Percentiles rank a stretch among this genome's conserved stretches.
Conservation (phyloP, 768 basidiomycete genomes). For the Macrolepiota fuliginosa region DNA sequence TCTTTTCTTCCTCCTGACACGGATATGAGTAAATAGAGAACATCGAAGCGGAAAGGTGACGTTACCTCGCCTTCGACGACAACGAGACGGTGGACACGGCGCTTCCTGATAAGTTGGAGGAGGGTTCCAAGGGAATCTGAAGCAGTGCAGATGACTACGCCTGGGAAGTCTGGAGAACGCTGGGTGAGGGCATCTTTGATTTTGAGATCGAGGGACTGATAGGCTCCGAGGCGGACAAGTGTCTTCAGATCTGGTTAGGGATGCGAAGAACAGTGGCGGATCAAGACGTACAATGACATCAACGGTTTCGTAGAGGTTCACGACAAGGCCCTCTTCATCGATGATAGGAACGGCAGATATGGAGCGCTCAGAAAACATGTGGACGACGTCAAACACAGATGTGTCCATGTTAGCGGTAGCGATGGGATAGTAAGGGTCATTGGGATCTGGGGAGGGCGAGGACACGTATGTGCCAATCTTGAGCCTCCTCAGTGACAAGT, state of each 20-base stretch:
- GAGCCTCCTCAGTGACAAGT: slow-evolving; percentile 78
- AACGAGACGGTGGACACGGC: slow-evolving; percentile 90
- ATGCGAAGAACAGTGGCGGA: not conserved
- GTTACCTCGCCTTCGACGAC: slow-evolving; percentile 90
- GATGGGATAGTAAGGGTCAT: slow-evolving; percentile 84
- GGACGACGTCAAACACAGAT: slow-evolving; percentile 96
- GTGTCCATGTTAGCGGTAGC: slow-evolving; percentile 89
- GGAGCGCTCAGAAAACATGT: slow-evolving; percentile 94
- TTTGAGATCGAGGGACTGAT: slow-evolving; percentile 93
- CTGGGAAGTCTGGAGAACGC: slow-evolving; percentile 92
- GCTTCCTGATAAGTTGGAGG: slow-evolving; percentile 87
- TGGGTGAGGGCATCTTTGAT: slow-evolving; percentile 90
- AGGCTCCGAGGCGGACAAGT: slow-evolving; percentile 89
- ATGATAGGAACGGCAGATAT: slow-evolving; percentile 98
- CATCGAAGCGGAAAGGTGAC: slow-evolving; percentile 8
- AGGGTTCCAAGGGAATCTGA: slow-evolving; percentile 89
- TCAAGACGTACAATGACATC: slow-evolving; percentile 85
- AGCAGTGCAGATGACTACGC: slow-evolving; percentile 94
- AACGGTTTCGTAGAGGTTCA: slow-evolving; percentile 97
- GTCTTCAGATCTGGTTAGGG: slow-evolving; percentile 52
- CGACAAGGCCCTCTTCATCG: slow-evolving; percentile 87
- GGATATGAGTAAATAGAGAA: slow-evolving; percentile 1
- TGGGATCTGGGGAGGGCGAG: slow-evolving; percentile 42
- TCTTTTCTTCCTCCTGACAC: slow-evolving; percentile 71
- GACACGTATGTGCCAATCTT: slow-evolving; percentile 93